phyloP scores from a whole-genome alignment of 441 rosid species.

The Croton setiger region DNA sequence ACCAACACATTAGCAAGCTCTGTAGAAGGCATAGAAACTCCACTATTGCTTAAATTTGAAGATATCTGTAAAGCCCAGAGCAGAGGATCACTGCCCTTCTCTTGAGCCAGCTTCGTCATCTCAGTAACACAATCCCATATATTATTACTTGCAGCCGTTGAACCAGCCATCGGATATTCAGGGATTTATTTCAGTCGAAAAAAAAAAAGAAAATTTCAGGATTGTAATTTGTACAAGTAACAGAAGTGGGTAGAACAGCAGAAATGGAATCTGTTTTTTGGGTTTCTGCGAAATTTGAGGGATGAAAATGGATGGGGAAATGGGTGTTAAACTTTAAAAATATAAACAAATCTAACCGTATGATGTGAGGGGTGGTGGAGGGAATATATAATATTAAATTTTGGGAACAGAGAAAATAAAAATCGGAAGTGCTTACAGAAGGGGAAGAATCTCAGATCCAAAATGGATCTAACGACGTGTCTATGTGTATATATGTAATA shows the following conservation, averaged over 20 bases:
- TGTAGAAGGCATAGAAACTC: slow-evolving; percentile 63
- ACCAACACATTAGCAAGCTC: slow-evolving; percentile 77
- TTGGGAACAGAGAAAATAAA: neutral
- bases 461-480: neutral
- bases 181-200: slow-evolving; percentile 9
- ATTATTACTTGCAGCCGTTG: slow-evolving; percentile 23
- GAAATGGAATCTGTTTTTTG: neutral
- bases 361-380: slow-evolving; percentile 12
- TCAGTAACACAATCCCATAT: slow-evolving; percentile 64
- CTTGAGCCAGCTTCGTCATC: slow-evolving; percentile 63
- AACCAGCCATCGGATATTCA: slow-evolving; percentile 40
- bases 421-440: neutral
- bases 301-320: neutral
- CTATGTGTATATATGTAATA: too few relatives aligned
- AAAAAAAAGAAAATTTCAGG: neutral
- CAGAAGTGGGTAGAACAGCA: neutral
- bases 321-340: too few relatives aligned
- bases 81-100: slow-evolving; percentile 62
- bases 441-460: slow-evolving; percentile 2
- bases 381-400: neutral
- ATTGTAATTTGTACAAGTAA: neutral
- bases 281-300: neutral
- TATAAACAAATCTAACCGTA: too few relatives aligned
- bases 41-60: slow-evolving; percentile 50
- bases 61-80: slow-evolving; percentile 74